These are phyloP conservation scores for Epichloe hybrida DNA, from an alignment of 2,329 filamentous ascomycete species.

Conservation along the genomic window DNA sequence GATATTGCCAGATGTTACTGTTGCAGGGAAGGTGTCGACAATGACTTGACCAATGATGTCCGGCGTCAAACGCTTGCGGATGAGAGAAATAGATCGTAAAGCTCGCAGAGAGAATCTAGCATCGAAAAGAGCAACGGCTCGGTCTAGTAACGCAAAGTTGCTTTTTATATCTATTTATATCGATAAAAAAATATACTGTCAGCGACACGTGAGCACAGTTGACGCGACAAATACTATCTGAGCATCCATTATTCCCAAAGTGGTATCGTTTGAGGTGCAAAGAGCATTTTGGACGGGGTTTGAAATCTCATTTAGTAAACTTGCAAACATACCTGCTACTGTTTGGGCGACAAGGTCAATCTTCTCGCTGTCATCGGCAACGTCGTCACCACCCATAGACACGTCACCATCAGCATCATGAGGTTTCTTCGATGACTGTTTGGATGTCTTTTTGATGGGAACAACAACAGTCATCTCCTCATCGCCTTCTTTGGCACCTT, in stretches of 20 bases:
- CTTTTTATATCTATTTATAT: slow-evolving; percentile 67
- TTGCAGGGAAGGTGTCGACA: slow-evolving; percentile 60
- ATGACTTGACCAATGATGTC: slow-evolving; percentile 73
- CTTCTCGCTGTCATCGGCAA: slow-evolving; percentile 40
- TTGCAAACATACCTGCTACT: slow-evolving; percentile 37
- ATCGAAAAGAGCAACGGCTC: slow-evolving; percentile 86
- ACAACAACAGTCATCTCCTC: slow-evolving; percentile 75
- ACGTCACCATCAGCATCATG: slow-evolving; percentile 56
- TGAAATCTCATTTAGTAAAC: not conserved
- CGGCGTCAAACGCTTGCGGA: slow-evolving; percentile 79
- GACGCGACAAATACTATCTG: not conserved
- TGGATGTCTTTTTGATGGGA: slow-evolving; percentile 53
- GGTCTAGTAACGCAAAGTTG: slow-evolving; percentile 84
- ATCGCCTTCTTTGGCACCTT: slow-evolving; percentile 50
- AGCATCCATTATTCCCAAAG: not conserved
- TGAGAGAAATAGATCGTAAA: slow-evolving; percentile 84
- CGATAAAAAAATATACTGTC: slow-evolving; percentile 6
- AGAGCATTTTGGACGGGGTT: not conserved
- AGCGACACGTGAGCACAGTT: not conserved
- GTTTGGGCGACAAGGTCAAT: slow-evolving; percentile 48
- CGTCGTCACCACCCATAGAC: slow-evolving; percentile 51
- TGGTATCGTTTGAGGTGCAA: not conserved
- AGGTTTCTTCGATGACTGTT: slow-evolving; percentile 41
- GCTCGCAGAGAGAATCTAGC: slow-evolving; percentile 89
- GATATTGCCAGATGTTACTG: slow-evolving; percentile 45